Conservation (phyloP, 225 moss, liverwort and hornwort species). For the Straminergon stramineum region DNA sequence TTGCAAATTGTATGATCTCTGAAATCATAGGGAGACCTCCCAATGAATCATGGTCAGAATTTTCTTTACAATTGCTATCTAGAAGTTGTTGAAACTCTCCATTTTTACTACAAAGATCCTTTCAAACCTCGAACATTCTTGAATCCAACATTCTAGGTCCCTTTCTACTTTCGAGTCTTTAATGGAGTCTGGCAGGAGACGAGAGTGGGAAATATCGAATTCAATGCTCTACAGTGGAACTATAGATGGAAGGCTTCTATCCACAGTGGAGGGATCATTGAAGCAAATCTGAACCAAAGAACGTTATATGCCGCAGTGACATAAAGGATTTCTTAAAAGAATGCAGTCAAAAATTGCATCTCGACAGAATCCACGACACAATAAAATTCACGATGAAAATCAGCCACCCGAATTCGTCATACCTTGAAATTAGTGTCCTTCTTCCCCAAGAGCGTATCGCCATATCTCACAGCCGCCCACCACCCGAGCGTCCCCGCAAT, state of each 20-base stretch:
- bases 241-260: background rate
- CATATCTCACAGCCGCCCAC: constrained; percentile 68
- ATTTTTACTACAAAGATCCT: background rate
- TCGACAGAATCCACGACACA: background rate
- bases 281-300: background rate
- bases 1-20: background rate
- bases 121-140: background rate
- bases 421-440: constrained; percentile 74
- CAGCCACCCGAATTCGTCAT: background rate
- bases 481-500: constrained; percentile 70
- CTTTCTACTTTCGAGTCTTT: background rate
- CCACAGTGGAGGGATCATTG: background rate
- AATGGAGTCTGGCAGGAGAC: background rate
- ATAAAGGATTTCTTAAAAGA: background rate
- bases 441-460: constrained; percentile 54
- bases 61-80: too few relatives aligned
- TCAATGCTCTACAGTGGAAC: background rate
- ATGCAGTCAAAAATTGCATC: background rate
- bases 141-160: background rate
- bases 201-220: background rate
- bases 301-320: background rate
- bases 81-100: background rate
- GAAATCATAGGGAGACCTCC: background rate
- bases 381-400: background rate
- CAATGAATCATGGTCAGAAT: background rate